These are phyloP conservation scores for Echinosophora koreensis DNA, from an alignment of 306 rosid genomes.

Conservation along the genomic window DNA sequence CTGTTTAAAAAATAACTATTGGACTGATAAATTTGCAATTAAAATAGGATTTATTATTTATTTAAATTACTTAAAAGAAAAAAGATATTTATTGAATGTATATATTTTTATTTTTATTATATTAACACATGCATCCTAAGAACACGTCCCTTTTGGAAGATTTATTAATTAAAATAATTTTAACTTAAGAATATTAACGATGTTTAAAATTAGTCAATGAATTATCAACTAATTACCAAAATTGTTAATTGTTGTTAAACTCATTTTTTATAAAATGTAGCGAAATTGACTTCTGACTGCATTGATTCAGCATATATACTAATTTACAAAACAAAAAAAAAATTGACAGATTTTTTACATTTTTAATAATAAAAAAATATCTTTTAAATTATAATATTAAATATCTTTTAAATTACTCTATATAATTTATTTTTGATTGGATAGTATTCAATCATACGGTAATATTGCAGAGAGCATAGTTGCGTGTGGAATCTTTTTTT, in stretches of 20 bases:
- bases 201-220: slow-evolving; percentile 13
- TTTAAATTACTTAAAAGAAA: no score
- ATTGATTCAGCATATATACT: no score
- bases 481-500: neutral
- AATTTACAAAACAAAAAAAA: no score
- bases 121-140: no score
- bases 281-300: neutral
- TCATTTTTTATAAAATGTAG: neutral
- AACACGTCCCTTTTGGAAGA: neutral
- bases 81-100: no score
- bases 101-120: no score
- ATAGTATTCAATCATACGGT: neutral
- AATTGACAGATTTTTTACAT: no score
- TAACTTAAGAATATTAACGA: neutral
- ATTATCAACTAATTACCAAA: neutral
- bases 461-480: neutral
- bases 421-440: no score
- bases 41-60: no score
- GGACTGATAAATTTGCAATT: neutral
- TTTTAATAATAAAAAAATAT: no score
- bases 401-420: neutral
- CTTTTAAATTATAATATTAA: no score
- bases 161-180: neutral
- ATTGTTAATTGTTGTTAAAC: slow-evolving; percentile 17
- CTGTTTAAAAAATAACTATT: neutral